Evolutionary conservation across 805 yeast genomes (phyloP), one percentile per base, ranked within the genome.

Genomic region (Yarrowia porcina): DNA sequence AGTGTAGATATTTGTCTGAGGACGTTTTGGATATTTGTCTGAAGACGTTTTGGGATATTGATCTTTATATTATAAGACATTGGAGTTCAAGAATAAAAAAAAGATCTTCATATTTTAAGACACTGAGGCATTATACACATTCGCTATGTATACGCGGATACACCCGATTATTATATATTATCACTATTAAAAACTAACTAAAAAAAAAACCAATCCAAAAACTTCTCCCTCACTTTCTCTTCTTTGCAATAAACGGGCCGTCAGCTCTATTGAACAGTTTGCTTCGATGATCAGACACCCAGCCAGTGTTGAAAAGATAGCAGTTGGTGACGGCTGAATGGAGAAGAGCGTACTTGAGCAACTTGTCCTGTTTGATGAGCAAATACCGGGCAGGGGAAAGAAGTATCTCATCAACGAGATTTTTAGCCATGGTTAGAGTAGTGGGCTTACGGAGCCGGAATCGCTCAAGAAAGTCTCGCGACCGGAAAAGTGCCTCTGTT

Each of bases 291-390:
- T 45, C 52, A 13, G 12, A 7, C 4, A 13, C 2, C 52, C 52
- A 45, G 2, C 52, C 52, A 18, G 52, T 30, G 21, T 30, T 45
- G 21, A 12, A 2, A 3, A 18, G 13, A 5, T 30, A 28, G 9
- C 52, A 45, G 18, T 45, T 45, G 25, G 52, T 45, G 17, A 45
- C 52, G 9, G 52, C 52, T 18, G 52, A 45, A 21, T 45, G 52
- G 3, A 45, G 9, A 8, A 45, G 52, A 13, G 52, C 52, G 7
- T 45, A 45, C 36, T 30, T 45, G 4, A n/a, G 23, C 18, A 45
- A 25, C 36, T 30, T 45, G 7, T 45, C 52, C 36, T 30, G 52
- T 35, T 45, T 45, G 20, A 45, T 45, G 3, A 45, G 52, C 25
- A 45, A 3, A 20, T 30, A 45, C 12, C 52, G 7, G 8, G 21